phyloP scores from a whole-genome alignment of 1,139 yeast species.

The Candida smagusa region DNA sequence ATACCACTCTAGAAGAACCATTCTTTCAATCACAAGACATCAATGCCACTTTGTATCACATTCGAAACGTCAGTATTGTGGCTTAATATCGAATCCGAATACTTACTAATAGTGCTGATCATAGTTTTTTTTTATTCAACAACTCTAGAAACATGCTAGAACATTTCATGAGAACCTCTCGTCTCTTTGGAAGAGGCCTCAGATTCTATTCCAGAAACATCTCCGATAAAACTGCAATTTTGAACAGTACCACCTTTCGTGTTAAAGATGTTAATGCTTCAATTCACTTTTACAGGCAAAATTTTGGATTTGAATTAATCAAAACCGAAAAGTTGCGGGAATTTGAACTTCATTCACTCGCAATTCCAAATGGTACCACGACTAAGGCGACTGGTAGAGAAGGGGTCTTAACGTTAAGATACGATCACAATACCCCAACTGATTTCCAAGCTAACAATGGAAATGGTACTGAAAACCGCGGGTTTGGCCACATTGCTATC shows the following conservation, averaged over 20 bases:
- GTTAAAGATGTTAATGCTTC: constrained; percentile 77
- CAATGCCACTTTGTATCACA: too few species aligned
- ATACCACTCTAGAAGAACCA: too few species aligned
- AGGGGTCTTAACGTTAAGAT: constrained; percentile 83
- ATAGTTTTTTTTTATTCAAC: too few species aligned
- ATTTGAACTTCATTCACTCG: constrained; percentile 65
- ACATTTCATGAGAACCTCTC: too few species aligned
- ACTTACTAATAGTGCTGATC: too few species aligned
- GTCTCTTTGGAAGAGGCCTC: too few species aligned
- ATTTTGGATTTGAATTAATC: constrained; percentile 71
- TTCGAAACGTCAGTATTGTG: too few species aligned
- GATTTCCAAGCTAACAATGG: constrained; percentile 69
- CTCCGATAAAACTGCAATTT: constrained; percentile 7
- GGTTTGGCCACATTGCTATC: constrained; percentile 91
- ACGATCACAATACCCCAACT: constrained; percentile 65
- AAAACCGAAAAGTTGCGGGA: constrained; percentile 57
- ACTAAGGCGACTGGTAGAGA: constrained; percentile 60
- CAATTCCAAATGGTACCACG: constrained; percentile 41
- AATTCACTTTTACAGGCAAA: constrained; percentile 66
- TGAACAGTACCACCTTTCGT: constrained; percentile 55
- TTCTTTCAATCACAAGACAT: too few species aligned
- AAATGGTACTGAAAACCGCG: constrained; percentile 79
- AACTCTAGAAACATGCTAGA: too few species aligned
- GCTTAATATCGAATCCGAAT: too few species aligned
- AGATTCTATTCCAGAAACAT: constrained; percentile 22